phyloP scores from a whole-genome alignment of 371 early-diverging fungal species.

The Funneliformis caledonium region DNA sequence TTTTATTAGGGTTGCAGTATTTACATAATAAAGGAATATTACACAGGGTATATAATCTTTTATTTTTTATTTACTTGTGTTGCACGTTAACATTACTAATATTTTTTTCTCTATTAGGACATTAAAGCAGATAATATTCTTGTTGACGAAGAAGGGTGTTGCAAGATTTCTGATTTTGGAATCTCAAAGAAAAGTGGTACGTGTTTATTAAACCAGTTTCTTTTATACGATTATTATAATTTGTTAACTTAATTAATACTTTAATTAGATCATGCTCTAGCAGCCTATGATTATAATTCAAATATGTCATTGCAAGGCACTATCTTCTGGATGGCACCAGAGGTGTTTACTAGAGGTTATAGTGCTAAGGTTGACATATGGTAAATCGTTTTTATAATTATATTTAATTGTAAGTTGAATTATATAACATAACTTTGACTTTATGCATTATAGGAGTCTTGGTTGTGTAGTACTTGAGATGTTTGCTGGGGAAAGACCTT shows the following conservation, averaged over 20 bases:
- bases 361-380: conserved; percentile 81
- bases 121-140: conserved; percentile 97
- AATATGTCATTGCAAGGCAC: conserved; percentile 70
- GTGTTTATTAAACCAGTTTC: background rate
- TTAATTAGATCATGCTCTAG: conserved; percentile 36
- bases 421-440: background rate
- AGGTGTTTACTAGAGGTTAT: conserved; percentile 82
- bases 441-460: conserved; percentile 55
- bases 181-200: conserved; percentile 82
- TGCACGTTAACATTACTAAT: background rate
- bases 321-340: conserved; percentile 94
- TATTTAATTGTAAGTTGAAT: background rate
- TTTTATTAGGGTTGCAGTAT: conserved; percentile 84
- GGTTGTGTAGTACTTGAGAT: conserved; percentile 91
- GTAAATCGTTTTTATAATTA: conserved; percentile 18
- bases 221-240: background rate
- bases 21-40: conserved; percentile 90
- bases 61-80: too few species aligned
- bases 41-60: conserved; percentile 68
- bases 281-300: conserved; percentile 57
- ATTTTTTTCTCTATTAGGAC: conserved; percentile 52
- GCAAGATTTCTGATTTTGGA: conserved; percentile 98
- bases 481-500: conserved; percentile 89
- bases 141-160: conserved; percentile 82
- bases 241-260: background rate